Evolutionary conservation across 306 rosid species (phyloP), one percentile per base, ranked within the genome.

Genomic region (Prunus fruticosa): DNA sequence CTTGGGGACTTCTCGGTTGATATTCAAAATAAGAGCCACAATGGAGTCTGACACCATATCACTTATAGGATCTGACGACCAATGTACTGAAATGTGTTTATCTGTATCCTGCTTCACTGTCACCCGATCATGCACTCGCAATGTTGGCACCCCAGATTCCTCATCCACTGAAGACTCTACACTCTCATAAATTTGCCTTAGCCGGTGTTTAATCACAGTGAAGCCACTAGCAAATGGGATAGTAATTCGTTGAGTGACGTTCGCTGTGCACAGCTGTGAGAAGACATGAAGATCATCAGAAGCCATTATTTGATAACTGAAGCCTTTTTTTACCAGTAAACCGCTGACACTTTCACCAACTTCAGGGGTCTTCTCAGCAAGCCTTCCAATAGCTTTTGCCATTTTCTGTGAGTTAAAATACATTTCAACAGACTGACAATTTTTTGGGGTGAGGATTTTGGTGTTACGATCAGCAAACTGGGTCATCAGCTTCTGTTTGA

Each of bases 251-350:
- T 94, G 98, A 22, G 90, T 85, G 49, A 94, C 67, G 64, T 84
- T 90, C 65, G 97, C 88, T 0, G 98, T 92, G 18, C 95, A 87
- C 61, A 92, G 87, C 83, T 94, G 96, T 3, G 98, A 92, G 81
- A 94, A 94, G 81, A 94, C 87, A 78, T 94, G 97, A 60, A 94
- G 96, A 78, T 94, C 98, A 54, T 94, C 97, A 1, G 96, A 85
- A 60, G 93, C 97, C 97, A 94, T 92, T 78, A 94, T 92, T 89
- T 90, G 98, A 83, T 94, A 92, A 12, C 97, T 84, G 76, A 94
- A 91, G 23, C 97, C 98, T 75, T 92, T 94, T 82, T 92, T 94
- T 8, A 94, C 98, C 46, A 90, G 84, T 76, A 94, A 85, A 69
- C 98, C 98, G 41, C 91, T 78, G 53, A 94, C 92, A 20, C 81